Conservation (phyloP, 176 grass and related monocot genomes). For the Ensete ventricosum region DNA sequence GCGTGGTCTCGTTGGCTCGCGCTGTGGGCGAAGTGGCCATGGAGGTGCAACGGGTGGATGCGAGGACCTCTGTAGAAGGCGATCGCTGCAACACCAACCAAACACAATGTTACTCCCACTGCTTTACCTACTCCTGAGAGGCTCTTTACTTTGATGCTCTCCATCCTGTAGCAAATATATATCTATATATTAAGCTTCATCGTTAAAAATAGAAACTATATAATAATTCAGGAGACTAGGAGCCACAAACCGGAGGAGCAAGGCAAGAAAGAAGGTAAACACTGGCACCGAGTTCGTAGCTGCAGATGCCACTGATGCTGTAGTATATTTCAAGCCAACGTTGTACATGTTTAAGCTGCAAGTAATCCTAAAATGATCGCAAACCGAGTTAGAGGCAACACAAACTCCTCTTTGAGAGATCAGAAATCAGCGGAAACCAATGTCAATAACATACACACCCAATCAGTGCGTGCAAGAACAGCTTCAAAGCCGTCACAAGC, state of each 20-base stretch:
- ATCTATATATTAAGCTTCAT: neutral
- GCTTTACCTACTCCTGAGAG: slow-evolving; percentile 36
- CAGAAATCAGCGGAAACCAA: too few relatives aligned
- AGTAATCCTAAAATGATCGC: slow-evolving; percentile 34
- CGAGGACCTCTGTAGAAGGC: slow-evolving; percentile 43
- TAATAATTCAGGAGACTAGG: neutral
- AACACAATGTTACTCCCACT: slow-evolving; percentile 35
- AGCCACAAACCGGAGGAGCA: slow-evolving; percentile 10
- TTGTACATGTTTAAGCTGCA: slow-evolving; percentile 40
- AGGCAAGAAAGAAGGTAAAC: slow-evolving; percentile 39
- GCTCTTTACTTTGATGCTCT: slow-evolving; percentile 33
- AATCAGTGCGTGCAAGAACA: slow-evolving; percentile 9
- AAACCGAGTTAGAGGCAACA: neutral
- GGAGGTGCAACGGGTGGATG: slow-evolving; percentile 42
- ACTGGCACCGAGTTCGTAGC: slow-evolving; percentile 43
- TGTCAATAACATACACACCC: neutral
- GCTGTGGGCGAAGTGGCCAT: slow-evolving; percentile 16
- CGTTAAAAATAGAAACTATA: neutral
- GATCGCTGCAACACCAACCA: slow-evolving; percentile 36
- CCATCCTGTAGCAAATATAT: slow-evolving; percentile 30
- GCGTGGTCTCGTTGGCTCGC: neutral
- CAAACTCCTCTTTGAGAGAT: too few relatives aligned
- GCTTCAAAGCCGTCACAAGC: neutral
- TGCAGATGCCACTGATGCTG: slow-evolving; percentile 45
- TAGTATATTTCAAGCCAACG: slow-evolving; percentile 52